Base-by-base conservation (phyloP, 148 eudicot genomes). In the Arctostaphylos glauca region DNA sequence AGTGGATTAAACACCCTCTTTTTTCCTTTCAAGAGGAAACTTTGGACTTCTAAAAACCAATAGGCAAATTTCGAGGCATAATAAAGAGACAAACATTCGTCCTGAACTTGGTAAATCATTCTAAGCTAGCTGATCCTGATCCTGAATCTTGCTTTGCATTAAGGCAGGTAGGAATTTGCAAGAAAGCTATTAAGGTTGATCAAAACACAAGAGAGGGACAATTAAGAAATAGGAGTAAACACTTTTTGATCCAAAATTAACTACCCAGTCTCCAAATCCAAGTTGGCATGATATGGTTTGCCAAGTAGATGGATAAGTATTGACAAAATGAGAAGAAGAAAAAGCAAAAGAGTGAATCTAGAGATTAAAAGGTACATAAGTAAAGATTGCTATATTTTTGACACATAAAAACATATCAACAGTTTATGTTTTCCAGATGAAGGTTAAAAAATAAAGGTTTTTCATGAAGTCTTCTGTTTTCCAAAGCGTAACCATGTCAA, bases 81-180 rank as follows among this genome's bases (percentile, higher is more conserved):
- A 48, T 46, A 23, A 78, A 59, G 8, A 50, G 59, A 21, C 78
- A 74, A 74, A 48, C 13, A 50, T 74, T 21, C 41, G 15, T 49
- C 50, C 23, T 13, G 54, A 23, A 50, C 78, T 75, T 75, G 19
- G 78, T 12, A 21, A 75, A 75, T 2, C 2, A 49, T 75, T 75
- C 78, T 75, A 19, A 75, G 78, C 78, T 50, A 49, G 43, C 14
- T 75, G 25, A 23, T 52, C 18, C 14, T 75, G 25, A 23, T 52
- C 18, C 5, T 49, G 18, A 1, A 50, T 50, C 58, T 25, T 46
- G 54, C 49, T 38, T 9, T 58, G 12, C 38, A 47, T 21, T 13
- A 62, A 59, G 70, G 38, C 2, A 77, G 18, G 43, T 15, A 21
- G 55, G 81, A 79, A 79, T 55, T 59, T 79, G 43, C 48, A 44